These are phyloP conservation scores for Nematocida major DNA, from an alignment of 371 early-diverging fungal species.

Conservation along the genomic window DNA sequence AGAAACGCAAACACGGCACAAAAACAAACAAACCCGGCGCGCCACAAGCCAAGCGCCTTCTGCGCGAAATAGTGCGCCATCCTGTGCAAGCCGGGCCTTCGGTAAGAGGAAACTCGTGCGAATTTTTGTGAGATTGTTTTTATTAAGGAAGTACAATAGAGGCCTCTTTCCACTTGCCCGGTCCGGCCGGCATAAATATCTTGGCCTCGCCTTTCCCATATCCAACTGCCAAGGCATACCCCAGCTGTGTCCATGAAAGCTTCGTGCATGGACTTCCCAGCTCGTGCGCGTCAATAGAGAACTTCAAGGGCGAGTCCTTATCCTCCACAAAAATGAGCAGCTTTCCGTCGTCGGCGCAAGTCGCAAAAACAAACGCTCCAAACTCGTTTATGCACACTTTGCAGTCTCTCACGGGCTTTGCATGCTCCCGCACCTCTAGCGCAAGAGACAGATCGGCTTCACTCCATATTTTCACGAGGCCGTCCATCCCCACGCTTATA, in stretches of 20 bases:
- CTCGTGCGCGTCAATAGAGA: slow-evolving; percentile 43
- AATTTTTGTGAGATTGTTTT: neutral
- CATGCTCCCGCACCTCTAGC: slow-evolving; percentile 53
- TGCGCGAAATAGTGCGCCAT: neutral
- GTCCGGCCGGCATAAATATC: slow-evolving; percentile 52
- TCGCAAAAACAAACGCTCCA: slow-evolving; percentile 57
- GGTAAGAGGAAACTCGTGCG: too few relatives aligned
- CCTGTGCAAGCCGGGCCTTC: too few relatives aligned
- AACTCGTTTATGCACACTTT: slow-evolving; percentile 50
- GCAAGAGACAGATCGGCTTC: slow-evolving; percentile 25
- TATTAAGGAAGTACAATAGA: slow-evolving; percentile 19
- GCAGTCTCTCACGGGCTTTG: slow-evolving; percentile 54
- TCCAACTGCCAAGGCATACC: slow-evolving; percentile 61
- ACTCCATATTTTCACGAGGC: slow-evolving; percentile 46
- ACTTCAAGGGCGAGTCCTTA: neutral
- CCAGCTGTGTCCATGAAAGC: slow-evolving; percentile 58
- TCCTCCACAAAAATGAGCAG: slow-evolving; percentile 50
- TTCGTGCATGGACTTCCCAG: slow-evolving; percentile 55
- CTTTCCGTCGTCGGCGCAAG: slow-evolving; percentile 61
- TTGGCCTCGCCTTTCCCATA: slow-evolving; percentile 59
- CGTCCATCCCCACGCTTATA: slow-evolving; percentile 60
- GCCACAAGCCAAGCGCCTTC: neutral
- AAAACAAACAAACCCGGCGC: neutral
- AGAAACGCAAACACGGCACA: too few relatives aligned
- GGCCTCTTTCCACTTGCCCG: slow-evolving; percentile 58